Base-by-base conservation (phyloP, 768 basidiomycete species). In the Boletus barrowsii region DNA sequence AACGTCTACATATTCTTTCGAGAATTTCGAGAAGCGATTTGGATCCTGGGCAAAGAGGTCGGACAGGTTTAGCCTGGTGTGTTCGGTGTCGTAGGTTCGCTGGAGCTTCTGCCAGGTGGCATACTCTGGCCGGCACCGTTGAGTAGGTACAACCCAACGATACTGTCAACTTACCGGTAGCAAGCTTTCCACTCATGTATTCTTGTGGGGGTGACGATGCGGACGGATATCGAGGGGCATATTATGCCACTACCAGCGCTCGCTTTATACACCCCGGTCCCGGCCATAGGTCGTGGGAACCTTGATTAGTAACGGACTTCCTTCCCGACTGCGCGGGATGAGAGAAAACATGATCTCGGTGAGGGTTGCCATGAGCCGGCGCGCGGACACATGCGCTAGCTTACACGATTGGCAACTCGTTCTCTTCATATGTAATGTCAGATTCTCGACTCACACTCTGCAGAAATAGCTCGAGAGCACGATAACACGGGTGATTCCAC, bases 21-120 rank as follows among this genome's bases (percentile, higher is more conserved):
- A 91, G 75, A 93, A 94, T 67, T 87, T 91, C 45, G 81, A 66
- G 78, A 98, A 99, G 54, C 97, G 88, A 51, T 81, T 55, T 15
- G 94, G 86, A 75, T 98, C 94, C 65, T 87, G 78, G 18, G 85
- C 85, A 70, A 99, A 99, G 65, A 99, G 90, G 54, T 97, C 88
- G 74, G 89, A 92, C 60, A 99, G 83, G 66, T 91, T 76, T 72
- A 98, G 87, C 60, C 81, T 81, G 54, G 82, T 68, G 59, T 82
- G 76, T 66, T 93, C 81, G 13, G 80, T 71, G 68, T 90, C 86
- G 71, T 96, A 89, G 55, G 90, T 80, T 63, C 79, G 63, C 76
- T 97, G 88, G 62, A 99, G 89, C 72, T 90, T 87, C 76, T 91
- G 82, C 95, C 95, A 98, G 39, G 92, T 74, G 24, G 83, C 51